Base-by-base conservation (phyloP, 2,329 filamentous ascomycete genomes). In the Alternaria burnsii region DNA sequence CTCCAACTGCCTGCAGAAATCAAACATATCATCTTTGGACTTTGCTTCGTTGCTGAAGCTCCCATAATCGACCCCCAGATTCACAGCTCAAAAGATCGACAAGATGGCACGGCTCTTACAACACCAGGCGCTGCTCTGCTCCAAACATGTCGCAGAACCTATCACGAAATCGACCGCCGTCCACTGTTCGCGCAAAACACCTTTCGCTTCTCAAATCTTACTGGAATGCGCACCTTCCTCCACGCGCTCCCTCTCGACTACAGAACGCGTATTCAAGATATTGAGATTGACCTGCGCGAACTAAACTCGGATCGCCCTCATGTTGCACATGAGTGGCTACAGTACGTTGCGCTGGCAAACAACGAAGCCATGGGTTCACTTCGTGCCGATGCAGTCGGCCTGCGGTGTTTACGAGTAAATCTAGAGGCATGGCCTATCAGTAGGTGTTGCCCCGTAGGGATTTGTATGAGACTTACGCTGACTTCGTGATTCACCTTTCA, bases 271-370 rank as follows among this genome's bases (percentile, higher is more conserved):
- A 64, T 81, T 5, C 64, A 66, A 2, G 71, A 77, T 51, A 55
- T 81, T n/a, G 77, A 79, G 40, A 69, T 81, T 44, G 77, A 80
- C 56, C 66, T 78, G 11, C 70, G 73, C 11, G 67, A 68, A 28
- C 65, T 79, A 5, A 58, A 72, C 51, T 67, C 65, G 16, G 65
- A 68, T 46, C 69, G 70, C 16, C 68, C 69, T 3, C 59, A 61
- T 1, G 53, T 73, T 16, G 70, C 67, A 24, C 67, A 68, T 32
- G 79, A 78, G 52, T 80, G 78, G 78, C 52, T 76, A 9, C 73
- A 76, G 12, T 79, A 80, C 61, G 69, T 78, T 18, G 62, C 71
- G 1, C 73, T 67, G 67, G 66, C 61, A 9, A 62, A 63, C 14
- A 62, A 67, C 7, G 42, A 53, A 20, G 55, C 62, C 2, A 43